A percentile compares a stretch with the other conserved stretches of the same genome.
These are phyloP conservation scores for Agroathelia rolfsii DNA, from an alignment of 1,284 basidiomycete species.

Conservation along the genomic window DNA sequence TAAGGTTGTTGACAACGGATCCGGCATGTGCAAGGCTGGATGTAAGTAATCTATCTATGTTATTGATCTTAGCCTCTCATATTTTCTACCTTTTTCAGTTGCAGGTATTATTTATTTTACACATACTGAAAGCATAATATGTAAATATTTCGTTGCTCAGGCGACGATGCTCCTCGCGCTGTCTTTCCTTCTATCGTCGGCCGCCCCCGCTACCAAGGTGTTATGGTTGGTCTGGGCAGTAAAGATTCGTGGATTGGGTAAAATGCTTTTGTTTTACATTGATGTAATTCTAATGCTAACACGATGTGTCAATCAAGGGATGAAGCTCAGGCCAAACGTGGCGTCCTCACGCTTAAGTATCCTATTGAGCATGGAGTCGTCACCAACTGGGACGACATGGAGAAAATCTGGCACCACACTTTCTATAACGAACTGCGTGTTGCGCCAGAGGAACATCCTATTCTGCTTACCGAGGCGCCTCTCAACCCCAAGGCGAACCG, in stretches of 20 bases:
- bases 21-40: conserved; percentile 68
- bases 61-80: too few relatives aligned
- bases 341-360: too few relatives aligned
- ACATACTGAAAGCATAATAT: neutral
- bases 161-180: conserved; percentile 71
- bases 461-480: too few relatives aligned
- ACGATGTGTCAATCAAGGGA: conserved; percentile 41
- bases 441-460: too few relatives aligned
- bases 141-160: conserved; percentile 22
- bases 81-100: conserved; percentile 15
- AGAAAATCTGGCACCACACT: too few relatives aligned
- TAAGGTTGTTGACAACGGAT: conserved; percentile 55
- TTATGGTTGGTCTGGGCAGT: conserved; percentile 65
- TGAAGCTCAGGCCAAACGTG: conserved; percentile 76
- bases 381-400: too few relatives aligned
- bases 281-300: neutral
- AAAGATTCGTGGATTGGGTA: conserved; percentile 65
- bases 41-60: too few relatives aligned
- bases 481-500: too few relatives aligned
- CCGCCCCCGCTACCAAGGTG: conserved; percentile 71
- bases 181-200: too few relatives aligned
- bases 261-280: conserved; percentile 9
- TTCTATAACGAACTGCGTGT: too few relatives aligned
- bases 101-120: conserved; percentile 18
- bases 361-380: too few relatives aligned